Evolutionary conservation across 2,329 filamentous ascomycete genomes (phyloP).

Genomic region (Beauveria pseudobassiana): DNA sequence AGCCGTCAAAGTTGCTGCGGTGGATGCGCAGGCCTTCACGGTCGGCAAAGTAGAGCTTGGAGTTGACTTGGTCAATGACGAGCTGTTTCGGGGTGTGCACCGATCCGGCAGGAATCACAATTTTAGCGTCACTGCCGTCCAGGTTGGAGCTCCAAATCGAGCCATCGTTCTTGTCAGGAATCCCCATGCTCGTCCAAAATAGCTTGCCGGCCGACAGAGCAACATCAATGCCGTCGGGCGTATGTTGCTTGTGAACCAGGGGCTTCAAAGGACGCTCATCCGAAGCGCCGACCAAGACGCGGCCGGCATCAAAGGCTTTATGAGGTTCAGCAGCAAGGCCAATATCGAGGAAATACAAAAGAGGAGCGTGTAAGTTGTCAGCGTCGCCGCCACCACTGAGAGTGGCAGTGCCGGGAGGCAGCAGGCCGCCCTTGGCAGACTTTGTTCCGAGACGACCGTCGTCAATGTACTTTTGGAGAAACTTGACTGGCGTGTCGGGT

Average conservation of each 20-base stretch:
- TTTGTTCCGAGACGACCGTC: conserved; percentile 41
- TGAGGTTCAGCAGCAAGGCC: conserved; percentile 16
- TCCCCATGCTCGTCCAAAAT: conserved; percentile 46
- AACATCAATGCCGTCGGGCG: conserved; percentile 39
- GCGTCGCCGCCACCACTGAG: conserved; percentile 1
- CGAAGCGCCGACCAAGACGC: conserved; percentile 14
- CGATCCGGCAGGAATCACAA: conserved; percentile 34
- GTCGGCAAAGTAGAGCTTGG: conserved; percentile 35
- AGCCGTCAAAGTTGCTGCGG: conserved; percentile 33
- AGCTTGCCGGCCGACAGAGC: conserved; percentile 26
- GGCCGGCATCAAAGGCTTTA: conserved; percentile 11
- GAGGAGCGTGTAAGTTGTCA: conserved; percentile 7
- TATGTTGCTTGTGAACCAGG: conserved; percentile 19
- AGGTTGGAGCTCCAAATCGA: conserved; percentile 36
- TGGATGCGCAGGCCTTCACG: conserved; percentile 35
- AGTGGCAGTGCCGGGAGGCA: conserved; percentile 19
- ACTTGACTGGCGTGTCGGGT: conserved; percentile 34
- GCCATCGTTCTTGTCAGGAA: conserved; percentile 31
- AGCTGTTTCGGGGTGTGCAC: conserved; percentile 44
- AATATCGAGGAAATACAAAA: conserved; percentile 22
- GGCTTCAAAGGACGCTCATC: conserved; percentile 8
- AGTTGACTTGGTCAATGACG: conserved; percentile 20
- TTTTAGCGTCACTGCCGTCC: conserved; percentile 37
- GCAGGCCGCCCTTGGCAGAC: conserved; percentile 31
- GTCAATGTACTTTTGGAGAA: conserved; percentile 36